These are phyloP conservation scores for Penicillium psychrosexuale DNA, from an alignment of 2,329 filamentous ascomycete species.

Conservation along the genomic window DNA sequence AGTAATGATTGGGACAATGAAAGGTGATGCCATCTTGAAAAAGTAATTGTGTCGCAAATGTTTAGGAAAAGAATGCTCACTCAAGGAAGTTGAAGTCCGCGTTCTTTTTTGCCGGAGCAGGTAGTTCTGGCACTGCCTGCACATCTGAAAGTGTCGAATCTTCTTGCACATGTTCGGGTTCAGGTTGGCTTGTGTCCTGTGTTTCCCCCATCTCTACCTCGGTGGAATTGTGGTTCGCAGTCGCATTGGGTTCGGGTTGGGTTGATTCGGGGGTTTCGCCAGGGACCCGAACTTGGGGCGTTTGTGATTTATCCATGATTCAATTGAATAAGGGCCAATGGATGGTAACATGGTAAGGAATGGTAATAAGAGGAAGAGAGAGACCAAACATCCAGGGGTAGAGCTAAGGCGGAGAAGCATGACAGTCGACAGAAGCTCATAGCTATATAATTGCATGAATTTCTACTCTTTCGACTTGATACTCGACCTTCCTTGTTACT, in stretches of 20 bases:
- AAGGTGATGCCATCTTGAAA: background rate
- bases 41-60: background rate
- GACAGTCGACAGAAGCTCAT: background rate
- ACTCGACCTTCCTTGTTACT: background rate
- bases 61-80: constrained; percentile 19
- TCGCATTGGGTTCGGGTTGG: background rate
- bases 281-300: constrained; percentile 19
- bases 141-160: constrained; percentile 22
- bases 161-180: constrained; percentile 19
- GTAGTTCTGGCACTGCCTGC: constrained; percentile 13
- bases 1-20: background rate
- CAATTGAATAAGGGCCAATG: too few species aligned
- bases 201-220: constrained; percentile 30
- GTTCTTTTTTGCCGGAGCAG: constrained; percentile 18
- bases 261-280: background rate
- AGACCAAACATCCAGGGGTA: background rate
- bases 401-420: background rate
- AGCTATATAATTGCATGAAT: background rate
- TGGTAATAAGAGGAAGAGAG: background rate
- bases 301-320: background rate
- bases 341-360: background rate
- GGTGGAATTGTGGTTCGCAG: constrained; percentile 15
- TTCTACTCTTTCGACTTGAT: background rate
- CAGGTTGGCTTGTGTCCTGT: constrained; percentile 13
- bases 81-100: constrained; percentile 29